Base-by-base conservation (phyloP, 1,284 basidiomycete species). In the Pseudozyma flocculosa region DNA sequence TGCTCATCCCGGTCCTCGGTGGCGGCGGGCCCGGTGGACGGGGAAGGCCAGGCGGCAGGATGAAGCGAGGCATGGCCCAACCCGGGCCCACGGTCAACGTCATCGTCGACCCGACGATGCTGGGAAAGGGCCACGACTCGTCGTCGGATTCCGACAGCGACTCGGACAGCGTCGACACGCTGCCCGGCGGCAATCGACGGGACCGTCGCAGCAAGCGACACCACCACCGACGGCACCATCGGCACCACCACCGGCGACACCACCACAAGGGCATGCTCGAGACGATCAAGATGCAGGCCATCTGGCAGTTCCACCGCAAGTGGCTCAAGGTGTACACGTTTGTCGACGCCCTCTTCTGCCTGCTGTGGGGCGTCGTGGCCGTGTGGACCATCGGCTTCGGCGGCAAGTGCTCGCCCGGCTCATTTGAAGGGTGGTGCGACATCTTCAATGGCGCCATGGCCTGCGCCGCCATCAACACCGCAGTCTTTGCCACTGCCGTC, bases 391-490 rank as follows among this genome's bases (percentile, higher is more conserved):
- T 70, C 13, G 55, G 43, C 17, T 48, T 70, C 14, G 67, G 67
- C 1, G 59, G 58, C 17, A 59, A 51, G 29, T 72, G 69, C 34
- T 54, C 56, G 0, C 36, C 55, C 1, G 69, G 69, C 2, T 41
- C 50, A 0, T 45, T 44, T 2, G 44, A 54, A n/a, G 69, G 69
- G 2, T 72, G 69, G 69, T 72, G 69, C 48, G 61, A 59, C 22
- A 29, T 56, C 37, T 72, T 68, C 51, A 70, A 72, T 41, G 64
- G 54, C 11, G 64, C 67, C 19, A 68, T 70, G 19, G 69, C 69
- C 13, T 65, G 60, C 45, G 49, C 59, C 9, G 47, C 59, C 23
- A 37, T 68, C 19, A 46, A 50, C n/a, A 47, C 60, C 14, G 32
- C 61, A 26, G 37, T 57, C 32, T 44, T 38, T 14, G n/a, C 54